Base-by-base conservation (phyloP, 2,329 filamentous ascomycete species). In the Fusarium hostae region DNA sequence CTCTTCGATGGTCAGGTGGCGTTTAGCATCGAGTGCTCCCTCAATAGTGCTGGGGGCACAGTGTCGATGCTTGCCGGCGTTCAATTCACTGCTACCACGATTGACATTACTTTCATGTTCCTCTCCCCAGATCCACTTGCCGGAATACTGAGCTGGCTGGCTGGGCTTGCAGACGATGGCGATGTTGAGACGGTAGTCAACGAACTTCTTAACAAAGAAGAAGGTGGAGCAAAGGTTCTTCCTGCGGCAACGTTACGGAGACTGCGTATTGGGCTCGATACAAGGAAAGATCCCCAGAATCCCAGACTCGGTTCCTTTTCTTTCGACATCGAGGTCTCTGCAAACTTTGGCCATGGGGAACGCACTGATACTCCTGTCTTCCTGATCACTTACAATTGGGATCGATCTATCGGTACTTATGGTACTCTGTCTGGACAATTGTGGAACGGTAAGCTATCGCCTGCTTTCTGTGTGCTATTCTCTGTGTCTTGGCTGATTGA, bases 101-200 rank as follows among this genome's bases (percentile, higher is more conserved):
- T 62, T n/a, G 18, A 32, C 24, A 57, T 62, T 8, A 62, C 26
- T 2, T 39, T 57, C 34, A 62, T 56, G 11, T 62, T 62, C 8
- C 16, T 62, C 2, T 40, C 59, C 6, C n/a, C 40, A n/a, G 51
- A 62, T 6, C 51, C 59, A 1, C 41, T 62, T 4, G 3, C 51
- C 0, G 59, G 59, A 2, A 28, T 57, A 9, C 5, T 57, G 6
- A 32, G 16, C 18, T 62, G 59, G 59, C 8, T 62, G 6, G 43
- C 59, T 20, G 28, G 41, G 1, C 59, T 62, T 5, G 18, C 34
- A 3, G 41, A 34, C 1, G 59, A 62, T 3, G 18, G 15, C 1
- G 32, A 13, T 0, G 41, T 62, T 7, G 59, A 57, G 51, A 28
- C 41, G 0, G 18, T 37, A 1, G 59, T 62, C 9, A 20, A 62